Percentiles rank a stretch among this genome's conserved stretches.
Evolutionary conservation across 2,329 filamentous ascomycete genomes (phyloP).

Genomic region (Periglandula ipomoeae): DNA sequence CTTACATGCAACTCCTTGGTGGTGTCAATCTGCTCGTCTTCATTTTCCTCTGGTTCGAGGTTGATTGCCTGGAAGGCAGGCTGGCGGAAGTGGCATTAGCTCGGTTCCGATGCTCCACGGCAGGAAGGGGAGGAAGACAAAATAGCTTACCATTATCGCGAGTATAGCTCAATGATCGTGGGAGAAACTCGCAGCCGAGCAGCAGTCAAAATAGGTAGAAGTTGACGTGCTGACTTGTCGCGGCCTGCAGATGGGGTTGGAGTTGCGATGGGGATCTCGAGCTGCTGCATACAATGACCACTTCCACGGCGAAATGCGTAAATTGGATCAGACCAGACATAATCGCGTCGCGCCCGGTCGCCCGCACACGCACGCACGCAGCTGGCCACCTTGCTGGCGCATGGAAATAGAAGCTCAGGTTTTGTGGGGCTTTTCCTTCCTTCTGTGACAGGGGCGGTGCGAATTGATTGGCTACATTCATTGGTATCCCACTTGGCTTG

Average conservation of each 20-base stretch:
- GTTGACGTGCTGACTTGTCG: no score
- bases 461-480: no score
- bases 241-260: background rate
- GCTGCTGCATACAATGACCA: background rate
- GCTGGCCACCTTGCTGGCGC: no score
- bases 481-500: no score
- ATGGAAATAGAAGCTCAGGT: no score
- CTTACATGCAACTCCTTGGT: conserved; percentile 80
- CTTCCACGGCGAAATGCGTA: no score
- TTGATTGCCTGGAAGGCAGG: conserved; percentile 80
- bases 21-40: conserved; percentile 87
- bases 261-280: background rate
- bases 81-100: conserved; percentile 23
- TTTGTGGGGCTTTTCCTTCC: no score
- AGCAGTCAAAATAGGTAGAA: background rate
- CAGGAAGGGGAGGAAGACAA: background rate
- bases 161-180: background rate
- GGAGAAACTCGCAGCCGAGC: no score
- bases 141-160: conserved; percentile 1
- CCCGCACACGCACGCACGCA: no score
- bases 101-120: background rate
- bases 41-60: conserved; percentile 82
- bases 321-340: no score
- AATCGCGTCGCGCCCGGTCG: no score
- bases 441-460: no score